These are phyloP conservation scores for Marasmius oreades DNA, from an alignment of 1,284 basidiomycete genomes.

Conservation along the genomic window DNA sequence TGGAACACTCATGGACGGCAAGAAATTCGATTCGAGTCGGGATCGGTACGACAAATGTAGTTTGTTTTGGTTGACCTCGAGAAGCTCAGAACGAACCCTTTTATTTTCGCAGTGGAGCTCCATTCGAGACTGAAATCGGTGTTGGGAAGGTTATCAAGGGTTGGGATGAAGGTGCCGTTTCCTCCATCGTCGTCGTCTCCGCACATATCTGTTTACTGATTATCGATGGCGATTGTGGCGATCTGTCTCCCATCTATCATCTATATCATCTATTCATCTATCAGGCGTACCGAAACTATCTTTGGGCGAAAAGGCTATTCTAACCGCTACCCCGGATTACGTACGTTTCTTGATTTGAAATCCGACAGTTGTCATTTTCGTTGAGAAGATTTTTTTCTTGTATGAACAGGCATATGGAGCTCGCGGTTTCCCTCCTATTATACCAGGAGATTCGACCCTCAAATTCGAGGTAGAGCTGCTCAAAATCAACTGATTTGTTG, in stretches of 20 bases:
- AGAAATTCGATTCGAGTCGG: conserved; percentile 68
- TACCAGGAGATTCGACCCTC: conserved; percentile 33
- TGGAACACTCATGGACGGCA: conserved; percentile 60
- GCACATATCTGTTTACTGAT: conserved; percentile 17
- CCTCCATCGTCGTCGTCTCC: not conserved
- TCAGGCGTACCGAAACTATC: conserved; percentile 75
- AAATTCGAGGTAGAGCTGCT: no score
- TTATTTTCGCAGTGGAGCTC: conserved; percentile 40
- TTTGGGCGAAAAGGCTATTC: conserved; percentile 70
- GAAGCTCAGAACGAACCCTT: no score
- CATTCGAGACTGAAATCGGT: conserved; percentile 78
- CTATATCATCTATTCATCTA: no score
- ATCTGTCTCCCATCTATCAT: not conserved
- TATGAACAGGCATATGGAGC: conserved; percentile 58
- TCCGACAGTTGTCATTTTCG: conserved; percentile 4
- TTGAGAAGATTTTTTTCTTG: conserved; percentile 9
- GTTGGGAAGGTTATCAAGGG: conserved; percentile 82
- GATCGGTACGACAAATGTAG: conserved; percentile 47
- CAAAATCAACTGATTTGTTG: no score
- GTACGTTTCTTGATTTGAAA: conserved; percentile 39
- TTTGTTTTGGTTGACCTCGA: not conserved
- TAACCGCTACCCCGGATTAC: conserved; percentile 67
- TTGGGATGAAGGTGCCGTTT: conserved; percentile 80
- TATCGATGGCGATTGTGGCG: conserved; percentile 13
- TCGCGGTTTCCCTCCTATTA: conserved; percentile 77